Conservation (phyloP, 1,284 basidiomycete genomes). For the Trichosporon inkin region DNA sequence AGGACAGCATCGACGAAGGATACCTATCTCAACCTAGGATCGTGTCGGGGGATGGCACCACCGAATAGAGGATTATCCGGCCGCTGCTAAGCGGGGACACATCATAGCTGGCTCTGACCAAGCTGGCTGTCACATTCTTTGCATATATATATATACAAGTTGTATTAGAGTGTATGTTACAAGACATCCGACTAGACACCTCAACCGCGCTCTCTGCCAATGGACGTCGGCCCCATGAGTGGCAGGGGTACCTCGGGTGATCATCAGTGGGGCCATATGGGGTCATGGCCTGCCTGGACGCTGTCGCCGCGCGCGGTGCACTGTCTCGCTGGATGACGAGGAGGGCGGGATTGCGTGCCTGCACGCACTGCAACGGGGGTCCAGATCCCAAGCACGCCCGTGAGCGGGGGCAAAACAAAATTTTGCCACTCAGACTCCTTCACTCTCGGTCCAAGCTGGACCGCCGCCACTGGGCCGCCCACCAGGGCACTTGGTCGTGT, state of each 20-base stretch:
- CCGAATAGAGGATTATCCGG: background rate
- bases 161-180: conserved; percentile 8
- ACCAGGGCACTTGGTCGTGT: no score
- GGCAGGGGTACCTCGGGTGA: no score
- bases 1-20: background rate
- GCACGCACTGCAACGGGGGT: background rate
- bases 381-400: background rate
- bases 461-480: no score
- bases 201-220: no score
- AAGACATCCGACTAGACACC: background rate
- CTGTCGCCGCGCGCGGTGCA: no score
- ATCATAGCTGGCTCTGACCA: background rate
- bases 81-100: background rate
- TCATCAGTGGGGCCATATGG: background rate
- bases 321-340: no score
- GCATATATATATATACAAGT: background rate
- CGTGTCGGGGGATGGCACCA: background rate
- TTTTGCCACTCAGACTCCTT: background rate
- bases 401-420: background rate
- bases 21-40: background rate
- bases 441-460: background rate
- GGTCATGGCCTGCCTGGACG: background rate
- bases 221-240: no score
- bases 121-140: background rate
- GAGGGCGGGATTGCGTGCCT: background rate